Evolutionary conservation across 208 protist species (phyloP).

Genomic region (Naegleria fowleri): DNA sequence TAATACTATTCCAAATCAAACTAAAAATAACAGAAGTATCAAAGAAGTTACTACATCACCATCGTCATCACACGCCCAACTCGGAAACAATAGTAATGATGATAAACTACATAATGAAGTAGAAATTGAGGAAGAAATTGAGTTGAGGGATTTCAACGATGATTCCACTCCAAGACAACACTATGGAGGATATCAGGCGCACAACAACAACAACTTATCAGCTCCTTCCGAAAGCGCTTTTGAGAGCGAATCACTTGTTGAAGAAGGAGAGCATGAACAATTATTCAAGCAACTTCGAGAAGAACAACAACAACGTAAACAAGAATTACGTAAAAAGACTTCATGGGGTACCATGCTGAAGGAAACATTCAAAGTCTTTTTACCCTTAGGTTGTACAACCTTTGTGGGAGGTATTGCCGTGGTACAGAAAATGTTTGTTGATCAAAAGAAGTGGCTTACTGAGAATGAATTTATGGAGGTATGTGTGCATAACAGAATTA

Average conservation of each 20-base stretch:
- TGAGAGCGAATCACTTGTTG: neutral
- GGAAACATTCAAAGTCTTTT: neutral
- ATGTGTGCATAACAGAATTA: too few relatives aligned
- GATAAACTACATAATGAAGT: neutral
- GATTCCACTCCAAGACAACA: neutral
- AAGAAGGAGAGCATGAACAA: neutral
- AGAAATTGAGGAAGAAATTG: neutral
- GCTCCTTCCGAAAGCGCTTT: neutral
- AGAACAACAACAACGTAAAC: neutral
- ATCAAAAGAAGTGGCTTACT: neutral
- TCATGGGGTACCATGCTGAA: neutral
- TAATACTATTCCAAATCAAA: too few relatives aligned
- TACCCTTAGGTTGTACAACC: neutral
- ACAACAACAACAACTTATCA: neutral
- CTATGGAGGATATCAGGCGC: neutral
- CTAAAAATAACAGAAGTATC: too few relatives aligned
- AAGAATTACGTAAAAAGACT: neutral
- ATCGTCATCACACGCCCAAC: neutral
- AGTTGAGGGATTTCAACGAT: neutral
- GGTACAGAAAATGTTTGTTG: neutral
- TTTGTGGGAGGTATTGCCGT: neutral
- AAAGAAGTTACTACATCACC: too few relatives aligned
- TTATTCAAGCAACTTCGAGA: neutral
- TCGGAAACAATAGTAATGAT: neutral
- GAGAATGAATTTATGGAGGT: neutral